Evolutionary conservation across 2,329 filamentous ascomycete species (phyloP), one percentile per base, ranked within the genome.

Genomic region (Apiospora kogelbergensis): DNA sequence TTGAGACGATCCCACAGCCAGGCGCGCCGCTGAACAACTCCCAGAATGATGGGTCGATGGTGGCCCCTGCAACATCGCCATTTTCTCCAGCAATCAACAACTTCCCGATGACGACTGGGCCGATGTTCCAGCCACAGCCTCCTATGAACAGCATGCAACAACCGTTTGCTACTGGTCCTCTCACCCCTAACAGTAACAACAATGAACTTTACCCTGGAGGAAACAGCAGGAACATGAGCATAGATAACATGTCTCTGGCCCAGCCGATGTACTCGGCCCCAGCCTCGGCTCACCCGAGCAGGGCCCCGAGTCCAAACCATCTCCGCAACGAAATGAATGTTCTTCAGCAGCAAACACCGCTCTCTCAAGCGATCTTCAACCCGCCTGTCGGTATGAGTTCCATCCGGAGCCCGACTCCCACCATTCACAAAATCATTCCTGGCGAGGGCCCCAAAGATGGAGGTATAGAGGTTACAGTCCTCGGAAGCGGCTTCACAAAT

Each of bases 381-480:
- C 79, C 88, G 41, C 83, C 87, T 37, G 77, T 88, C 37, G 80
- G 79, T 9, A 80, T 86, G 68, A 83, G 83, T 65, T 83, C 84
- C 57, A 81, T 85, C n/a, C 81, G 85, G 40, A 68, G 73, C 0
- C 77, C 80, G 13, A 83, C 87, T 2, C 88, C 91, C 1, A 87
- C 88, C 22, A 95, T 97, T 26, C 91, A 93, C 77, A 95, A 95
- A 78, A 86, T 97, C 71, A 93, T 96, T 44, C 94, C 95, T 0
- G 87, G 87, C 40, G 93, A 97, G 78, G 94, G 94, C 0, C 93
- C 94, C 7, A 93, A 90, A 69, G 89, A 89, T 44, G 94, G 94
- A 70, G 94, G 94, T 53, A 94, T 93, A 67, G 94, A 98, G 78
- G 93, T 97, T 3, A 95, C 93, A 0, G 88, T 96, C 68, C 84